These are phyloP conservation scores for Apiospora sp. DNA, from an alignment of 2,329 filamentous ascomycete genomes.

Conservation along the genomic window DNA sequence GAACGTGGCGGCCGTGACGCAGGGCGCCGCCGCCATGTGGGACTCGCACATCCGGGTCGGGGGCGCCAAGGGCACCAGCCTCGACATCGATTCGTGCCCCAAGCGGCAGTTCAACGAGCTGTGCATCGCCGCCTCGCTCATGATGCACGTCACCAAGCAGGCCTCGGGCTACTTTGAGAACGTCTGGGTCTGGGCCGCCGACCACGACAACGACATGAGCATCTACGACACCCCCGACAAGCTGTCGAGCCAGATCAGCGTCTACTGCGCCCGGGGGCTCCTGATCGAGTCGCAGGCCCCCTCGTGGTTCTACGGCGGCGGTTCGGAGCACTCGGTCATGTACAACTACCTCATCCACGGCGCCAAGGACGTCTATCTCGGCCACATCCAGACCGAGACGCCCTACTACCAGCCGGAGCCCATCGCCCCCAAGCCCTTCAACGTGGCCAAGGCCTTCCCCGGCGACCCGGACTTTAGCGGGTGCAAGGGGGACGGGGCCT, in stretches of 20 bases:
- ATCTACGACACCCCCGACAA: conserved; percentile 47
- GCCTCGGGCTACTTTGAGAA: conserved; percentile 60
- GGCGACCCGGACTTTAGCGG: neutral
- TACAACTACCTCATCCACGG: neutral
- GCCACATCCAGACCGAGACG: conserved; percentile 50
- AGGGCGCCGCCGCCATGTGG: conserved; percentile 64
- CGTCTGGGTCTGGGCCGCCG: conserved; percentile 72
- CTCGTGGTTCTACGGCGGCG: conserved; percentile 51
- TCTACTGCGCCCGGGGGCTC: conserved; percentile 47
- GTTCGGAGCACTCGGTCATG: neutral
- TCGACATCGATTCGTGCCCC: conserved; percentile 69
- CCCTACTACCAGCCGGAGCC: conserved; percentile 58
- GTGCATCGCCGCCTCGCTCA: conserved; percentile 66
- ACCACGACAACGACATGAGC: conserved; percentile 62
- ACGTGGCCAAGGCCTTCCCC: neutral
- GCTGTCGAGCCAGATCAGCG: conserved; percentile 36
- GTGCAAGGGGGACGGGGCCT: conserved; percentile 26
- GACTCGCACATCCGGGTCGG: conserved; percentile 79
- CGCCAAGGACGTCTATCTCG: conserved; percentile 28
- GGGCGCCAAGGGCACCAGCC: conserved; percentile 71
- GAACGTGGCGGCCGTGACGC: conserved; percentile 66
- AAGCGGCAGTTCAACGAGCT: conserved; percentile 55
- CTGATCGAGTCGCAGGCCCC: conserved; percentile 42
- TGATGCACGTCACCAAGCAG: conserved; percentile 54
- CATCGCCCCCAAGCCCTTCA: conserved; percentile 50